A percentile compares a stretch with the other conserved stretches of the same genome.
phyloP scores from a whole-genome alignment of 805 yeast species.

The Candida yuanshanica region DNA sequence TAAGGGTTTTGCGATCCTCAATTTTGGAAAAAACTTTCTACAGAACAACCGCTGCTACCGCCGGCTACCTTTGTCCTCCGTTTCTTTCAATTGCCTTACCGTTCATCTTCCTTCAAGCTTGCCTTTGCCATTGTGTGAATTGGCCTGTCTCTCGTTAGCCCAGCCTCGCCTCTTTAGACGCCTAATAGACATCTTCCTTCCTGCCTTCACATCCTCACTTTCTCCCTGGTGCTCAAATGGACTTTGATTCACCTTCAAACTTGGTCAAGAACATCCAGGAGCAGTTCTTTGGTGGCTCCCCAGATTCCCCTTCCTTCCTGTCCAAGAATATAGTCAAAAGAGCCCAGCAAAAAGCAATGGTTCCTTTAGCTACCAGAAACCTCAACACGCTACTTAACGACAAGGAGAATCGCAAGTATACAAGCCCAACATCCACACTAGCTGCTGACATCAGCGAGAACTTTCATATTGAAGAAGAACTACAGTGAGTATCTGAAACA shows the following conservation, averaged over 20 bases:
- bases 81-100: no score
- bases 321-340: conserved; percentile 8
- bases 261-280: conserved; percentile 17
- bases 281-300: conserved; percentile 18
- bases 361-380: conserved; percentile 11
- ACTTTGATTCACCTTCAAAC: conserved; percentile 20
- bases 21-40: no score
- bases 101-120: no score
- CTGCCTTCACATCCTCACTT: not conserved
- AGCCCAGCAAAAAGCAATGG: conserved; percentile 8
- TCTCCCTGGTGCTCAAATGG: conserved; percentile 8
- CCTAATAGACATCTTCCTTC: no score
- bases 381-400: conserved; percentile 22
- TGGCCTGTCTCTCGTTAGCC: no score
- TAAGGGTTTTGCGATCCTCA: no score
- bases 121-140: no score
- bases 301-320: conserved; percentile 23
- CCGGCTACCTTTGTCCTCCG: no score
- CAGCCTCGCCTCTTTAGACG: no score
- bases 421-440: conserved; percentile 34
- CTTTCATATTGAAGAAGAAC: conserved; percentile 27
- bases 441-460: conserved; percentile 34
- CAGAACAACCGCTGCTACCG: no score
- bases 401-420: conserved; percentile 21
- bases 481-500: conserved; percentile 13